phyloP scores from a whole-genome alignment of 371 early-diverging fungal genomes.

The Mucor indicus region DNA sequence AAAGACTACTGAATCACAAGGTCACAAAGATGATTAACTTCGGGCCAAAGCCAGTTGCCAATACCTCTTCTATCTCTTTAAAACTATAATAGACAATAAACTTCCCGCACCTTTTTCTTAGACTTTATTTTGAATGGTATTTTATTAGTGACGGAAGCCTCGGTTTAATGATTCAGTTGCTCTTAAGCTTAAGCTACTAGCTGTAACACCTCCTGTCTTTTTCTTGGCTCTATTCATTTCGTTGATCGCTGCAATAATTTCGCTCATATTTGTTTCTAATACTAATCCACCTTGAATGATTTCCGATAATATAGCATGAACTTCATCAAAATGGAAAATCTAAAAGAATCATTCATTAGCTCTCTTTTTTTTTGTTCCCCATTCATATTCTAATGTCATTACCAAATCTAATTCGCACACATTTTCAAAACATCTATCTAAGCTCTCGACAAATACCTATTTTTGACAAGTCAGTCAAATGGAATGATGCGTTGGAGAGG shows the following conservation, averaged over 20 bases:
- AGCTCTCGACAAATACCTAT: conserved; percentile 92
- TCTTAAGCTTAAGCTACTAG: conserved; percentile 34
- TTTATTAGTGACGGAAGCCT: conserved; percentile 37
- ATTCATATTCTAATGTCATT: conserved; percentile 12
- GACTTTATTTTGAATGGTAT: not conserved
- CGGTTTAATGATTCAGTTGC: conserved; percentile 42
- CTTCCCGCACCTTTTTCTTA: no score
- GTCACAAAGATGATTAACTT: conserved; percentile 15
- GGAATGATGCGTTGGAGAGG: not conserved
- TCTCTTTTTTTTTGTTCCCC: not conserved
- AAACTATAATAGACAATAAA: no score
- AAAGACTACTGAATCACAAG: conserved; percentile 58
- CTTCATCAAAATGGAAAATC: conserved; percentile 73
- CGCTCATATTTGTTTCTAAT: conserved; percentile 63
- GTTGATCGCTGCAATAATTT: conserved; percentile 61
- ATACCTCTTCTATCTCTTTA: no score
- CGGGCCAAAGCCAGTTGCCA: no score
- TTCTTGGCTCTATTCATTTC: conserved; percentile 26
- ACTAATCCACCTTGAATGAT: conserved; percentile 80
- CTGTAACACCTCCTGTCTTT: conserved; percentile 24
- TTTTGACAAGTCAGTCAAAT: not conserved
- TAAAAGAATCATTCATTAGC: conserved; percentile 17
- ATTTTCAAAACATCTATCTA: conserved; percentile 91
- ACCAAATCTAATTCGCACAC: conserved; percentile 96
- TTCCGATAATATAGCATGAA: conserved; percentile 75